Conservation (phyloP, 1,284 basidiomycete species). For the Ustilago nuda region DNA sequence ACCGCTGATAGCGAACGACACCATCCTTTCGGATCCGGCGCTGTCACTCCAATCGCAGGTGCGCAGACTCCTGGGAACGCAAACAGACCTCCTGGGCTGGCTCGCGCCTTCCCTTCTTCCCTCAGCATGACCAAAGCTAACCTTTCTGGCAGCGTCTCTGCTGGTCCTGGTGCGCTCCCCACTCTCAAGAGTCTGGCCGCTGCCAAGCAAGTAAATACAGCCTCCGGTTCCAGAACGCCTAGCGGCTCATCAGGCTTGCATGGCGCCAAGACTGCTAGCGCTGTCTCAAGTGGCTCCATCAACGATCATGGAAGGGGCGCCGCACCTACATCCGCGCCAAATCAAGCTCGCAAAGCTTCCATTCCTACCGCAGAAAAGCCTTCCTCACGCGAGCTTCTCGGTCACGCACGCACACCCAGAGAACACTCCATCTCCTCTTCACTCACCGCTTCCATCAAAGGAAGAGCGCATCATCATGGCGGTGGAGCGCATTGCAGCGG, state of each 20-base stretch:
- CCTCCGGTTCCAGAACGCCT: conserved; percentile 34
- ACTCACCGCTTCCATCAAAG: conserved; percentile 37
- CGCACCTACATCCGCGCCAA: conserved; percentile 15
- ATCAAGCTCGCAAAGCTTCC: conserved; percentile 14
- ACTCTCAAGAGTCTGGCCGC: conserved; percentile 35
- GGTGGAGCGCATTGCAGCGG: conserved; percentile 7
- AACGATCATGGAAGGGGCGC: conserved; percentile 58
- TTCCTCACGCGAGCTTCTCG: conserved; percentile 44
- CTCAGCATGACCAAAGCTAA: conserved; percentile 54
- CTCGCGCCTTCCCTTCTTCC: conserved; percentile 42
- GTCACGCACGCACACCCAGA: conserved; percentile 27
- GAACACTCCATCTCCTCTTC: conserved; percentile 37
- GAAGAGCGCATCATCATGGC: conserved; percentile 18
- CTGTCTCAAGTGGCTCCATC: conserved; percentile 44
- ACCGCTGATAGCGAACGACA: conserved; percentile 54
- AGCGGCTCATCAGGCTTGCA: conserved; percentile 12
- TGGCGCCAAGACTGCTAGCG: conserved; percentile 32
- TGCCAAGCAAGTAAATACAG: conserved; percentile 8
- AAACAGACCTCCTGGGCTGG: conserved; percentile 31
- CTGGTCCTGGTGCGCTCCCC: conserved; percentile 39
- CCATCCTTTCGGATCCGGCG: conserved; percentile 64
- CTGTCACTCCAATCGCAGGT: conserved; percentile 60
- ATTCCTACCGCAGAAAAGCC: conserved; percentile 27
- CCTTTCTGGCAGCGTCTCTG: conserved; percentile 17
- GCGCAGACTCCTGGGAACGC: conserved; percentile 55